Base-by-base conservation (phyloP, 2,329 filamentous ascomycete genomes). In the Plectosphaerella cucumerina region DNA sequence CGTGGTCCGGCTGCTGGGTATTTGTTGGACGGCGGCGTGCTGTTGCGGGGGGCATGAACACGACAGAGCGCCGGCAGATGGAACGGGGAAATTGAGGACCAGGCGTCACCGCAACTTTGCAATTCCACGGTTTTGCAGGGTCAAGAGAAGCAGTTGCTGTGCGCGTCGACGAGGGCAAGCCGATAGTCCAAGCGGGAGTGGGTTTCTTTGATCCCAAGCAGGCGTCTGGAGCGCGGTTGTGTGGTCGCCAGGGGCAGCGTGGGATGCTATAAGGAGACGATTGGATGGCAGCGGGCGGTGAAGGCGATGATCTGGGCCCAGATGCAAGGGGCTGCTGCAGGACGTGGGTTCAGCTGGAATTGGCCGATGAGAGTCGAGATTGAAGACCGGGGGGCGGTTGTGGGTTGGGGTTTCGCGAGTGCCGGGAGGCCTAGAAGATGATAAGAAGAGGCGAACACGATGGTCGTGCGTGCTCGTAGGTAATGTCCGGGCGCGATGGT, bases 331-430 rank as follows among this genome's bases (percentile, higher is more conserved):
- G 34, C 17, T 39, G 45, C 45, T 22, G 45, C 18, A 33, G 44
- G 45, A 21, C 35, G 17, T 34, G 37, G 45, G 45, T 47, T 42
- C 39, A 42, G 45, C 45, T 26, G 14, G 45, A 37, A 23, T 39
- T 21, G 45, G 33, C 14, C 33, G 45, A 39, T 34, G 45, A 22
- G 45, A 39, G 34, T 47, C 45, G 34, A 47, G 45, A 47, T 37
- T 33, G 37, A 37, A 15, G 17, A 12, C 33, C 21, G 31, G 34
- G 18, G 31, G 23, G 44, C 26, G 20, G 11, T 23, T 47, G 15
- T 41, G 33, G 31, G 44, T 31, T 45, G 44, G 31, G 18, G n/a
- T 45, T 33, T 14, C 20, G 12, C 44, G n/a, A 14, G 6, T 23
- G 43, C 43, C 8, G 14, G n/a, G 15, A 14, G 21, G 39, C 23